phyloP scores from a whole-genome alignment of 352 stramenopile species.

The Phytophthora idaei region DNA sequence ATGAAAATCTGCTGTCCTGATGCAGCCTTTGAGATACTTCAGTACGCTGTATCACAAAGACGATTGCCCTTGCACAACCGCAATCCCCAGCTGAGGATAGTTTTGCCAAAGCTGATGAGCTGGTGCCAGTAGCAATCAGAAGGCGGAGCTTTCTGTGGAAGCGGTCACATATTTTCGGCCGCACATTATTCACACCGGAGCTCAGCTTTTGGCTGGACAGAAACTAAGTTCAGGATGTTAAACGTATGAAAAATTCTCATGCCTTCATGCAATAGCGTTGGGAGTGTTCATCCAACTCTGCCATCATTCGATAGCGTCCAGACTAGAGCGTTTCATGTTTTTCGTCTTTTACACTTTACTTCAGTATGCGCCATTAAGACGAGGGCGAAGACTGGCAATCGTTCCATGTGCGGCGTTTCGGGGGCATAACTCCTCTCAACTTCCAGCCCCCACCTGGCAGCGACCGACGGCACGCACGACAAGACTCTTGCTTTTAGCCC shows the following conservation, averaged over 20 bases:
- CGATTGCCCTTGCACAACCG: neutral
- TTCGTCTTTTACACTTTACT: slow-evolving; percentile 10
- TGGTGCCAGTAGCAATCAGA: neutral
- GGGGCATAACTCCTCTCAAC: slow-evolving; percentile 2
- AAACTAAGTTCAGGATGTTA: slow-evolving; percentile 4
- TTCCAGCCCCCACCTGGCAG: neutral
- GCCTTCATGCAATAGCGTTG: slow-evolving; percentile 2
- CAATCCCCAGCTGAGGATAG: neutral
- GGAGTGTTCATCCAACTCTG: neutral
- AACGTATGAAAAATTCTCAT: slow-evolving; percentile 4
- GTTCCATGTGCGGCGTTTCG: slow-evolving; percentile 34
- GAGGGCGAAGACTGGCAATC: slow-evolving; percentile 6
- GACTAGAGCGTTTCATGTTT: slow-evolving; percentile 10
- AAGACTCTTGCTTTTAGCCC: slow-evolving; percentile 23
- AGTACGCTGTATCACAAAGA: neutral
- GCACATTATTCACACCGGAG: slow-evolving; percentile 5
- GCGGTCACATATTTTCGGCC: neutral
- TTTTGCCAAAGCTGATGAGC: neutral
- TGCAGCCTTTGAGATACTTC: neutral
- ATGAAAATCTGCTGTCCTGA: neutral
- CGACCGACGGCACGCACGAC: neutral
- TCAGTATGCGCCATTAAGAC: slow-evolving; percentile 25
- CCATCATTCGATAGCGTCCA: slow-evolving; percentile 3
- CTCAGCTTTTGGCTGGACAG: slow-evolving; percentile 1
- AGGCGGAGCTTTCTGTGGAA: neutral